Evolutionary conservation across 78 protist genomes (phyloP), one percentile per base, ranked within the genome.

Genomic region (Goniomonas avonlea): DNA sequence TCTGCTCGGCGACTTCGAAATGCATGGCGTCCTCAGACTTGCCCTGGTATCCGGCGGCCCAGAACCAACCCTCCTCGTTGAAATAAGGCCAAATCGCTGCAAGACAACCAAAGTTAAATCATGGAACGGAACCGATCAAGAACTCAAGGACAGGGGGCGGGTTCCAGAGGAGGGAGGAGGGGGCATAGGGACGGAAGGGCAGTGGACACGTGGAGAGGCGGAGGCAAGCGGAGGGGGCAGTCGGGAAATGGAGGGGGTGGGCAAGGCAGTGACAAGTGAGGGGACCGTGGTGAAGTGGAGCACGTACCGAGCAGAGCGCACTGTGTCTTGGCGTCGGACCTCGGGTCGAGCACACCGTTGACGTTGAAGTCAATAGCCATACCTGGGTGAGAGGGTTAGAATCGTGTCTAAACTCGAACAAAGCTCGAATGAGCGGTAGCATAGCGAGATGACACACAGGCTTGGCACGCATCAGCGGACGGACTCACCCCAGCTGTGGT

Each of bases 331-430:
- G 39, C 38, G 65, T n/a, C 65, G 34, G 21, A 58, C 39, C 65
- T 21, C 65, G 23, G 65, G 65, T 58, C 65, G 8, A 58, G 65
- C 38, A 58, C 65, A 5, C 65, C 23, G 65, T n/a, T 58, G 65
- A 58, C 34, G 38, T 58, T 58, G 65, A 58, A n/a, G 34, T n/a
- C 34, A 5, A 1, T 58, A 35, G 23, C 1, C 3, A 9, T 5
- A 9, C 13, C 25, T 13, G 13, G 13, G 50, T 8, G 25, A 45
- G 50, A 45, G 50, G 8, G 50, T 13, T 8, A 13, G 8, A 8
- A 45, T 8, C 8, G 25, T 15, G 13, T 45, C 50, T 13, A 8
- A 8, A 45, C 13, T 45, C 50, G 50, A 45, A 45, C 25, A 45
- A 13, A 45, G 13, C 13, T 8, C 50, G 13, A 13, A 45, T 8